Evolutionary conservation across 2,329 filamentous ascomycete species (phyloP).

Genomic region (Microsporum ferrugineum): DNA sequence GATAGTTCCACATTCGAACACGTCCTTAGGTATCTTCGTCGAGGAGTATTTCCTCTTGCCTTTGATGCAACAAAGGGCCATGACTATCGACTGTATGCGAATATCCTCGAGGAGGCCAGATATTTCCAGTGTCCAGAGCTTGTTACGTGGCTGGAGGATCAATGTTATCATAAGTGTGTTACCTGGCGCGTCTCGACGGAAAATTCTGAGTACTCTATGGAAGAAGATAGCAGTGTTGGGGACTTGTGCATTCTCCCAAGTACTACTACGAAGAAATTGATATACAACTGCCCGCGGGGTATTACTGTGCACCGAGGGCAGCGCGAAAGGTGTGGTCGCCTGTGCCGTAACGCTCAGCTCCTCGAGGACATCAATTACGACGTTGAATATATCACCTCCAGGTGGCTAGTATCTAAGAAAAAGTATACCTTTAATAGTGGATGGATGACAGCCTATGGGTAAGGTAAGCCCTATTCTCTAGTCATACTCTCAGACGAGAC

Average conservation of each 20-base stretch:
- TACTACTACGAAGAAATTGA: background rate
- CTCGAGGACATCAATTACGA: background rate
- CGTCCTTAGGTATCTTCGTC: constrained; percentile 11
- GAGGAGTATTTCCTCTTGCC: constrained; percentile 8
- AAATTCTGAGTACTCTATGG: background rate
- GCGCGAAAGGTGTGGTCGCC: constrained; percentile 3
- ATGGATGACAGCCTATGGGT: constrained; percentile 11
- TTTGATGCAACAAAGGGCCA: constrained; percentile 8
- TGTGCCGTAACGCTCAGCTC: constrained; percentile 7
- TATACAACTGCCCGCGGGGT: constrained; percentile 10
- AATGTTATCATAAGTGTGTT: constrained; percentile 9
- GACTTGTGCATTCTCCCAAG: background rate
- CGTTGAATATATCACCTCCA: background rate
- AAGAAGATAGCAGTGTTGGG: background rate
- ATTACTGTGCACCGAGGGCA: constrained; percentile 4
- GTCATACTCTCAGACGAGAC: background rate
- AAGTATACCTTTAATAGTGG: background rate
- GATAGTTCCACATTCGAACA: constrained; percentile 6
- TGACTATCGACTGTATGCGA: constrained; percentile 8
- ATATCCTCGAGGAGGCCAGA: constrained; percentile 9
- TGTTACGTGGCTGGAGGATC: constrained; percentile 9
- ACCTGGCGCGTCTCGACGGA: background rate
- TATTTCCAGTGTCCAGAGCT: constrained; percentile 9
- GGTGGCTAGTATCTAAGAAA: constrained; percentile 2
- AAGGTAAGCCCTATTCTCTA: background rate